Evolutionary conservation across 345 rosid species (phyloP).

Genomic region (Viola odorata): DNA sequence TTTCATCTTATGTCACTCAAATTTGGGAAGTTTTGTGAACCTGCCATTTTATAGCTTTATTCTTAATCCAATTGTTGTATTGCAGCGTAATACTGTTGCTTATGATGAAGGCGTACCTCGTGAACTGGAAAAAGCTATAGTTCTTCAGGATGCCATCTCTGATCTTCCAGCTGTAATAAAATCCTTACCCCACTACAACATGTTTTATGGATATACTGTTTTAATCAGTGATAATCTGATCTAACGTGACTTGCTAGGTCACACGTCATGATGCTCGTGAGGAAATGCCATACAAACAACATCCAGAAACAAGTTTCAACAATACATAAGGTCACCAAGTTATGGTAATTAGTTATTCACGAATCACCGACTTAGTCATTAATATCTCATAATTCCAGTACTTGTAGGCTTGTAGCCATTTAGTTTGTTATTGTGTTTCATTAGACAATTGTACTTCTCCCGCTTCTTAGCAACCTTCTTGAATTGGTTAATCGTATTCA

Average conservation of each 20-base stretch:
- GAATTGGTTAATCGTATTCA: no score
- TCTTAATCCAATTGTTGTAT: slow-evolving; percentile 24
- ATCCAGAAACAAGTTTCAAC: slow-evolving; percentile 81
- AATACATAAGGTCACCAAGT: slow-evolving; percentile 60
- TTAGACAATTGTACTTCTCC: no score
- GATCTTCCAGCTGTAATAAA: slow-evolving; percentile 75
- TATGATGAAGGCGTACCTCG: slow-evolving; percentile 72
- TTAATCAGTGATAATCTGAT: background rate
- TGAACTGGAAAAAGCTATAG: slow-evolving; percentile 58
- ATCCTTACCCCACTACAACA: no score
- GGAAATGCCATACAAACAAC: slow-evolving; percentile 45
- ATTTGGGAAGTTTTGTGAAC: background rate
- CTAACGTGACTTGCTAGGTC: slow-evolving; percentile 39
- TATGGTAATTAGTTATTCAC: slow-evolving; percentile 30
- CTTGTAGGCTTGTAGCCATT: no score
- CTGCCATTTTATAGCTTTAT: slow-evolving; percentile 3
- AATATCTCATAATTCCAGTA: no score
- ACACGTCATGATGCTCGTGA: slow-evolving; percentile 47
- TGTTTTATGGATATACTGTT: no score
- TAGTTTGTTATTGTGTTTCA: no score
- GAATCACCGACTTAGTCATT: no score
- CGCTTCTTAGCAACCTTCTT: no score
- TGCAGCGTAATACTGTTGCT: slow-evolving; percentile 91
- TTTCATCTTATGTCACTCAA: slow-evolving; percentile 17
- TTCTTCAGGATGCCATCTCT: slow-evolving; percentile 83